Evolutionary conservation across 2,329 filamentous ascomycete genomes (phyloP).

Genomic region (Colletotrichum cuscutae): DNA sequence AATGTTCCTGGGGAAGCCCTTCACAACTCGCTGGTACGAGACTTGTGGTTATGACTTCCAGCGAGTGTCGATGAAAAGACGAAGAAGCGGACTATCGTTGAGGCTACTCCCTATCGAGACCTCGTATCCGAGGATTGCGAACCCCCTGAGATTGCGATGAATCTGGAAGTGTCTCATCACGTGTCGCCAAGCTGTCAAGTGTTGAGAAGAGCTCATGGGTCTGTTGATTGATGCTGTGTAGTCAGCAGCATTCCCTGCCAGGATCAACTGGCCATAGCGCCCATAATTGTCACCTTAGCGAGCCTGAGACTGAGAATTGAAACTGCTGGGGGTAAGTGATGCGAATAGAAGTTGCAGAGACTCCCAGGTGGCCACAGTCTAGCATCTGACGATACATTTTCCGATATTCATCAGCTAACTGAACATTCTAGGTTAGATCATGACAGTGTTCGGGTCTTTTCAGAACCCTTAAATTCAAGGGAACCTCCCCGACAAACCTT

Average conservation of each 20-base stretch:
- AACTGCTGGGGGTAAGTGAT: background rate
- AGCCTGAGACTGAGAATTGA: background rate
- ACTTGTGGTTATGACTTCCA: background rate
- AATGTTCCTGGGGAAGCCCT: background rate
- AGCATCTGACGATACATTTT: background rate
- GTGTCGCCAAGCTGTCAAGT: conserved; percentile 30
- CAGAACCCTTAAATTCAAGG: background rate
- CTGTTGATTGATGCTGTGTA: background rate
- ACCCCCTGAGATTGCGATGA: conserved; percentile 6
- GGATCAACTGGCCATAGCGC: conserved; percentile 12
- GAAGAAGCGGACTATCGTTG: background rate
- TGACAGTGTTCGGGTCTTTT: background rate
- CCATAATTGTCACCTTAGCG: background rate
- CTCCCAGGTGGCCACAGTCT: background rate
- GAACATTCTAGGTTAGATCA: background rate
- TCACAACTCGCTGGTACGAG: background rate
- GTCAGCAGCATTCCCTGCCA: conserved; percentile 13
- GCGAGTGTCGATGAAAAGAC: background rate
- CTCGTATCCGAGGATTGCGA: conserved; percentile 16
- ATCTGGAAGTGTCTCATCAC: conserved; percentile 36
- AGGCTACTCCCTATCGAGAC: background rate
- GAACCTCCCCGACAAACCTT: background rate
- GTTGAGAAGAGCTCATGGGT: conserved; percentile 13
- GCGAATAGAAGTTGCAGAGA: background rate
- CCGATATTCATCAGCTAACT: background rate